These are phyloP conservation scores for Fusarium metavorans DNA, from an alignment of 2,329 filamentous ascomycete species.

Conservation along the genomic window DNA sequence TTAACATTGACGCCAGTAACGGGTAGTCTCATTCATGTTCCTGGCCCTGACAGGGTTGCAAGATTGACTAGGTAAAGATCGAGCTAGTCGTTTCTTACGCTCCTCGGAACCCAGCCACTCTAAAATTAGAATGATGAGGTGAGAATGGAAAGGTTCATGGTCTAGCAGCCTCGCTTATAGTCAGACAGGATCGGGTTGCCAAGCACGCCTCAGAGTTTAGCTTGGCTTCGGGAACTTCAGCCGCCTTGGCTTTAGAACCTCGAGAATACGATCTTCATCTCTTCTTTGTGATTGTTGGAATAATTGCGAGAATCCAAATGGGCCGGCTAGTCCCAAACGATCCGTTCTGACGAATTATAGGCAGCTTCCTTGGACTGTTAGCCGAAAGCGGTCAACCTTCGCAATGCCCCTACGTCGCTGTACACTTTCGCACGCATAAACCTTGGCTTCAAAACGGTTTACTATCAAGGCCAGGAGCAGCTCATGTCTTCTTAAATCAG, in stretches of 20 bases:
- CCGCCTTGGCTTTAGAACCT: slow-evolving; percentile 9
- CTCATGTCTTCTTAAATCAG: background rate
- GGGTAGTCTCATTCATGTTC: background rate
- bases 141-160: background rate
- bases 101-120: background rate
- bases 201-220: background rate
- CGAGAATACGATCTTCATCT: background rate
- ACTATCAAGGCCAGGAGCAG: background rate
- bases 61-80: background rate
- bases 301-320: background rate
- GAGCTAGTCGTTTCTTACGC: background rate
- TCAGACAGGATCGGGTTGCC: background rate
- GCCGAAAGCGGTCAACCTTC: slow-evolving; percentile 1
- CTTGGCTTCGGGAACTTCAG: slow-evolving; percentile 18
- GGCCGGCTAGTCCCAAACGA: background rate
- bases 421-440: background rate
- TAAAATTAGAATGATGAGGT: background rate
- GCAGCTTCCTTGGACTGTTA: background rate
- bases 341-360: background rate
- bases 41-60: background rate
- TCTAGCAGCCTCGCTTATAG: background rate
- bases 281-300: background rate
- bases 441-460: background rate
- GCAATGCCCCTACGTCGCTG: slow-evolving; percentile 32
- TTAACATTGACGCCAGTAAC: background rate